Base-by-base conservation (phyloP, 2,329 filamentous ascomycete species). In the Fusarium kyushuense region DNA sequence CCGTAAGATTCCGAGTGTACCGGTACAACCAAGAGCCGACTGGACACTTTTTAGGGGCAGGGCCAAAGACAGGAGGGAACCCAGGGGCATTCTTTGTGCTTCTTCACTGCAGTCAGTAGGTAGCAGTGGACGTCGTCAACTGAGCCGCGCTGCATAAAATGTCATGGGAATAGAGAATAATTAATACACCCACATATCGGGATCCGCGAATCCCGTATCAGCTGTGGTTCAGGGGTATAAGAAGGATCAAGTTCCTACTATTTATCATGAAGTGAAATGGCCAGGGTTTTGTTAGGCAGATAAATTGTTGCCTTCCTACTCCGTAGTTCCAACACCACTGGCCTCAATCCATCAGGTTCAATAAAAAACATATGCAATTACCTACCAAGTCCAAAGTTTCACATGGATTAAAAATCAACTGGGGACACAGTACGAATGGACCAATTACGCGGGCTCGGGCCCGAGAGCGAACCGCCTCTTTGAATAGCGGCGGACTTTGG, bases 401-500 rank as follows among this genome's bases (percentile, higher is more conserved):
- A 40, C n/a, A 53, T 29, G 52, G 60, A 27, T 23, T 25, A 48
- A 48, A 48, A 48, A 51, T 40, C 36, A 33, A 40, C 40, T 21
- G 54, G 12, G 13, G 45, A 65, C 57, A 45, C 42, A 54, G 66
- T 46, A 45, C 27, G 49, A 30, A 60, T 48, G 46, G 52, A 23
- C 67, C 63, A 70, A 67, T 64, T 25, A 46, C 46, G 43, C n/a
- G n/a, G n/a, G 17, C 40, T 45, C 48, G 27, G 40, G 36, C 21
- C 66, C 66, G 63, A 65, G 54, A 46, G 40, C 51, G 46, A 70
- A 55, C 36, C 57, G 40, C 30, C 29, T 45, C 32, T 23, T 30
- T 45, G 46, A 38, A 59, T 62, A 66, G 47, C 45, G 58, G 66
- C 66, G 66, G 66, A 70, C 45, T 69, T 69, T 45, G 5, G 35